These are phyloP conservation scores for Handroanthus guayacan DNA, from an alignment of 257 asterid genomes.

Conservation along the genomic window DNA sequence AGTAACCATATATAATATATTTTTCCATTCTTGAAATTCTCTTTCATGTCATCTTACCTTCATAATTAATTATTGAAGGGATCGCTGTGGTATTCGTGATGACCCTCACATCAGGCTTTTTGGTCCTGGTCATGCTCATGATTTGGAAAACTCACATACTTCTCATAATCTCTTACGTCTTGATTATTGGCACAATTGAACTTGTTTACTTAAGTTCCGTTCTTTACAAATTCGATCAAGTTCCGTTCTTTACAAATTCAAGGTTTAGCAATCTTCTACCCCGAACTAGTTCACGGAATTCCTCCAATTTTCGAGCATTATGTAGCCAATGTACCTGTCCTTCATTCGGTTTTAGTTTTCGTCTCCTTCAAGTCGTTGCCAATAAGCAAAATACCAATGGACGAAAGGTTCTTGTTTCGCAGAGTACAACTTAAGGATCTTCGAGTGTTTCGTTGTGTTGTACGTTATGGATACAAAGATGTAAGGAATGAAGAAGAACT, in stretches of 20 bases:
- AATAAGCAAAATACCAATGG: conserved; percentile 53
- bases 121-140: conserved; percentile 60
- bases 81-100: conserved; percentile 69
- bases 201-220: conserved; percentile 53
- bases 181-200: conserved; percentile 49
- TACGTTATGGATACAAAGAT: conserved; percentile 61
- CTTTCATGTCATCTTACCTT: neutral
- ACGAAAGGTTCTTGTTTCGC: no score
- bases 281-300: conserved; percentile 70
- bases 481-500: conserved; percentile 45
- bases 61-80: conserved; percentile 39
- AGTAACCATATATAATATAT: neutral
- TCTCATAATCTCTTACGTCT: conserved; percentile 39
- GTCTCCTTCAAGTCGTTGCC: conserved; percentile 65
- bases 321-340: conserved; percentile 53
- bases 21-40: neutral
- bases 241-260: conserved; percentile 44
- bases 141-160: conserved; percentile 66
- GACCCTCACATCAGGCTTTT: conserved; percentile 55
- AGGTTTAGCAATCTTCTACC: conserved; percentile 50
- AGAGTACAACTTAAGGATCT: no score
- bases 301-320: conserved; percentile 73
- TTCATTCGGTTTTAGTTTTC: conserved; percentile 59
- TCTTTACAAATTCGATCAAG: conserved; percentile 58
- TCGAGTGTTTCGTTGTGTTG: no score